Percentiles rank a stretch among this genome's conserved stretches.
phyloP scores from a whole-genome alignment of 345 rosid genomes.

The Pistacia atlantica region DNA sequence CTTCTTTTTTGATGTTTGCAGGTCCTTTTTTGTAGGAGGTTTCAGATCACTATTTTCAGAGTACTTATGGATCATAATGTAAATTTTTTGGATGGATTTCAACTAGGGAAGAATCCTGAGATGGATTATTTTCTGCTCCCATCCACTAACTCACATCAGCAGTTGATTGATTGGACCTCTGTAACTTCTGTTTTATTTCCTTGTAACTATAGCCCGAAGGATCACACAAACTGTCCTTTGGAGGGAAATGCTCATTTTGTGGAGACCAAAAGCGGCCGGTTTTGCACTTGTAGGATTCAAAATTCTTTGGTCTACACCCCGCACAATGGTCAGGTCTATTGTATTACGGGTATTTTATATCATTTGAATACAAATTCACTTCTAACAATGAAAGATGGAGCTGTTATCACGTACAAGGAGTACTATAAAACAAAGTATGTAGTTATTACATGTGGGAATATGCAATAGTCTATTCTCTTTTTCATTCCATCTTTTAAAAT shows the following conservation, averaged over 20 bases:
- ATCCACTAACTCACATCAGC: constrained; percentile 16
- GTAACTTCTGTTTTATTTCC: constrained; percentile 45
- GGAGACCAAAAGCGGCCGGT: constrained; percentile 49
- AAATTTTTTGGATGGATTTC: constrained; percentile 37
- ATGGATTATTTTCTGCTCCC: constrained; percentile 81
- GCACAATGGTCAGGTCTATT: constrained; percentile 64
- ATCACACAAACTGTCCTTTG: constrained; percentile 35
- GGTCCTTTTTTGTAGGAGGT: constrained; percentile 67
- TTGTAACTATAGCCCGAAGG: constrained; percentile 16
- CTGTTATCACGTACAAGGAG: constrained; percentile 46
- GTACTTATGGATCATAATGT: constrained; percentile 51
- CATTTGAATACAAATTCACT: constrained; percentile 54
- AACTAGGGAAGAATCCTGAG: constrained; percentile 23
- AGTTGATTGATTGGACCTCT: constrained; percentile 56
- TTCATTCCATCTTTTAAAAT: neutral
- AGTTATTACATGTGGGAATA: neutral
- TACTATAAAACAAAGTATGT: constrained; percentile 54
- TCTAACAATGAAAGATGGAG: constrained; percentile 46
- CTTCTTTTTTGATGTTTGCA: constrained; percentile 29
- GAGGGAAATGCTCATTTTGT: constrained; percentile 31
- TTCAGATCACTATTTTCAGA: constrained; percentile 61
- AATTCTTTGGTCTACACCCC: constrained; percentile 78
- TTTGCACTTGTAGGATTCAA: constrained; percentile 51
- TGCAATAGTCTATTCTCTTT: neutral
- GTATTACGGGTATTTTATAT: constrained; percentile 46